These are phyloP conservation scores for Beauveria bassiana DNA, from an alignment of 2,329 filamentous ascomycete species.

Conservation along the genomic window DNA sequence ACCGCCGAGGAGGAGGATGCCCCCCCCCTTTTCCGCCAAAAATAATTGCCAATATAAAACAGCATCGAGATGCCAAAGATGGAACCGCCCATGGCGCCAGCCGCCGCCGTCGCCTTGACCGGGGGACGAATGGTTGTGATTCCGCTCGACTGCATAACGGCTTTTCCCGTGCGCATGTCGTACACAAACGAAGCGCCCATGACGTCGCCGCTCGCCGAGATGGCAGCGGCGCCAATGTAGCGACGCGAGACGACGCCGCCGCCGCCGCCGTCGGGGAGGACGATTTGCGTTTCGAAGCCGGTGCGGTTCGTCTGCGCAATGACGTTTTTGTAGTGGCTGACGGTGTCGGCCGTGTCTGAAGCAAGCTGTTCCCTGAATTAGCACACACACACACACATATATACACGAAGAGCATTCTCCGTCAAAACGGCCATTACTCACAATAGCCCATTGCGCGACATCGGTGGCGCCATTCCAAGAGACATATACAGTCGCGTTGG, in stretches of 20 bases:
- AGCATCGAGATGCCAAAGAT: conserved; percentile 12
- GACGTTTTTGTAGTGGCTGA: conserved; percentile 18
- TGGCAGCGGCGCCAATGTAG: conserved; percentile 20
- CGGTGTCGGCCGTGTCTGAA: conserved; percentile 15
- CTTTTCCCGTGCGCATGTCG: conserved; percentile 20
- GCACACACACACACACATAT: neutral
- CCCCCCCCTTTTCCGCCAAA: conserved; percentile 5
- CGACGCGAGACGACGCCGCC: conserved; percentile 11
- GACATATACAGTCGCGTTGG: conserved; percentile 20
- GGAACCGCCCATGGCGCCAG: conserved; percentile 12
- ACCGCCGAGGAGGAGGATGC: neutral
- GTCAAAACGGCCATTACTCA: conserved; percentile 13
- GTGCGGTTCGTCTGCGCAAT: conserved; percentile 18
- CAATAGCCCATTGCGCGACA: conserved; percentile 21
- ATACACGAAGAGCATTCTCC: neutral
- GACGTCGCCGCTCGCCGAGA: conserved; percentile 18
- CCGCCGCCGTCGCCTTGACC: conserved; percentile 8
- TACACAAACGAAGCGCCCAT: conserved; percentile 21
- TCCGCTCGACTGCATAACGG: conserved; percentile 17
- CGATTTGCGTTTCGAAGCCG: conserved; percentile 21
- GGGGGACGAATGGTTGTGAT: conserved; percentile 15
- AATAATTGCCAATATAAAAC: conserved; percentile 11
- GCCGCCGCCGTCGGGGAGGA: conserved; percentile 11
- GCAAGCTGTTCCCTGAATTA: conserved; percentile 17
- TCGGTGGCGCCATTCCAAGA: conserved; percentile 27